A percentile compares a stretch with the other conserved stretches of the same genome.
Evolutionary conservation across 768 basidiomycete genomes (phyloP).

Genomic region (Kwoniella newhampshirensis): DNA sequence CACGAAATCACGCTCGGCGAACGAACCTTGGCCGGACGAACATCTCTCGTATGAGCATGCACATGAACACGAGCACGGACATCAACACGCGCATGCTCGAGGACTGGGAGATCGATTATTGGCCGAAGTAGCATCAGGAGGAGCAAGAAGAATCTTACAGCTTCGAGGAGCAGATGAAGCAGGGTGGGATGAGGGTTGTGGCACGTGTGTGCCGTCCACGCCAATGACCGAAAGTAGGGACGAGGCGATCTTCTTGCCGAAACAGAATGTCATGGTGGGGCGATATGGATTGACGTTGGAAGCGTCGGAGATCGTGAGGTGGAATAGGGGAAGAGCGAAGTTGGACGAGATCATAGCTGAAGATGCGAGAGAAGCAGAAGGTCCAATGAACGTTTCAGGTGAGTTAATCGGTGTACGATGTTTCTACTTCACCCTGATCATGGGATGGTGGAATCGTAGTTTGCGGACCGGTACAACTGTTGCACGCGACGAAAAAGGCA

Average conservation of each 20-base stretch:
- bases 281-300: slow-evolving; percentile 7
- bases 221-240: slow-evolving; percentile 15
- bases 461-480: slow-evolving; percentile 34
- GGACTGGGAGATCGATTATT: background rate
- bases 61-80: background rate
- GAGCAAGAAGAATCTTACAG: slow-evolving; percentile 1
- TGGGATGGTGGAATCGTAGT: slow-evolving; percentile 10
- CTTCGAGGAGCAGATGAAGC: background rate
- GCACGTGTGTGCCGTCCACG: slow-evolving; percentile 10
- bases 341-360: slow-evolving; percentile 13
- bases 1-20: slow-evolving; percentile 24
- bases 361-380: slow-evolving; percentile 14
- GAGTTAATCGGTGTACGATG: too few species aligned
- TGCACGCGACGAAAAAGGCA: slow-evolving; percentile 23
- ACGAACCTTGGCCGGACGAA: slow-evolving; percentile 21
- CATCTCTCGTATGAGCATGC: background rate
- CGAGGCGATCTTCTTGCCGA: slow-evolving; percentile 7
- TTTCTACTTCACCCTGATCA: too few species aligned
- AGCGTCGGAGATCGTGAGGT: slow-evolving; percentile 4
- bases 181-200: slow-evolving; percentile 14
- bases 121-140: background rate
- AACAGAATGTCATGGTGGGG: slow-evolving; percentile 4
- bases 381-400: slow-evolving; percentile 36
- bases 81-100: background rate
- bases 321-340: slow-evolving; percentile 28